phyloP scores from a whole-genome alignment of 768 basidiomycete species.

The Termitomyces sp. region DNA sequence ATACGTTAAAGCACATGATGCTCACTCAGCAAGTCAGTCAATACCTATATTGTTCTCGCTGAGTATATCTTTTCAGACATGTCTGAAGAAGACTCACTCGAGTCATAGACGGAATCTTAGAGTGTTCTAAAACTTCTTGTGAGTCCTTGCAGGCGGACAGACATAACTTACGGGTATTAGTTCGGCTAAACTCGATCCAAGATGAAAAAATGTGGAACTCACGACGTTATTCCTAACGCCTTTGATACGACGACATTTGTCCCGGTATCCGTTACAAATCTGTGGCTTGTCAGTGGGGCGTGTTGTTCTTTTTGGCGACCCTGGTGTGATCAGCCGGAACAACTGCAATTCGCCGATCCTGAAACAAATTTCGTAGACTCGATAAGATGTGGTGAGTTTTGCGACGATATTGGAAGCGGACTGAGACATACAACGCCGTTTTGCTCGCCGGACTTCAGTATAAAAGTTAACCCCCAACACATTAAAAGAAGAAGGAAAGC shows the following conservation, averaged over 20 bases:
- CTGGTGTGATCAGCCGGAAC: too few relatives aligned
- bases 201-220: background rate
- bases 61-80: background rate
- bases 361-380: background rate
- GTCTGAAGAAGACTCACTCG: background rate
- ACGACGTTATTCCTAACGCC: background rate
- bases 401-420: background rate
- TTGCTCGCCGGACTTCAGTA: background rate
- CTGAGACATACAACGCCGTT: background rate
- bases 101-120: background rate
- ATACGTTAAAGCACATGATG: background rate
- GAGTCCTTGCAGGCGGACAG: constrained; percentile 5
- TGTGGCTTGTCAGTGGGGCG: background rate
- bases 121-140: background rate
- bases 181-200: background rate
- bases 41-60: background rate
- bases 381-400: background rate
- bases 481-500: too few relatives aligned
- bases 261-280: background rate
- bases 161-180: background rate
- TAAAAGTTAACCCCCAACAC: background rate
- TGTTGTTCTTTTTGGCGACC: too few relatives aligned
- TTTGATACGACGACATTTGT: background rate
- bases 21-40: background rate
- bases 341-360: background rate